Evolutionary conservation across 2,329 filamentous ascomycete species (phyloP).

Genomic region (Cordyceps pruinosa): DNA sequence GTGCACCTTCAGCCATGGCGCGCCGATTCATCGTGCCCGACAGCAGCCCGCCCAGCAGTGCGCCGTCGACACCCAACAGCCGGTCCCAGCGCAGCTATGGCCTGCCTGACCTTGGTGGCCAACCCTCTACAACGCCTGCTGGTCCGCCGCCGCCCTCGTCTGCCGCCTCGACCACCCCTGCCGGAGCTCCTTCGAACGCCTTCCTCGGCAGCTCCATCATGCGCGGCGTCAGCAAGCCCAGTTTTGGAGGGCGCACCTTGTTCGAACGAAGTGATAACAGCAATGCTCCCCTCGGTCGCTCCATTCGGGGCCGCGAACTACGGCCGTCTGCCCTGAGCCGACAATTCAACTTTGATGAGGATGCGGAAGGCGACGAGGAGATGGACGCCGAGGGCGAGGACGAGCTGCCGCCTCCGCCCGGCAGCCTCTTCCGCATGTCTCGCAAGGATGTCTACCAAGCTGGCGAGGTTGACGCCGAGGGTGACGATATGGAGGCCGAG

Average conservation of each 20-base stretch:
- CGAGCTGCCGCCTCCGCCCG: constrained; percentile 26
- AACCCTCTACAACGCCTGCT: constrained; percentile 47
- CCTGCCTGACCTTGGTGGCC: constrained; percentile 34
- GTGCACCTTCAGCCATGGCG: constrained; percentile 29
- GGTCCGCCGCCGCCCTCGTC: constrained; percentile 47
- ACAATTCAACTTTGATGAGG: constrained; percentile 30
- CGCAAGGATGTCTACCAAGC: constrained; percentile 6
- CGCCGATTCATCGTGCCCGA: constrained; percentile 36
- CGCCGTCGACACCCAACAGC: constrained; percentile 45
- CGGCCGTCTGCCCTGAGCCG: constrained; percentile 47
- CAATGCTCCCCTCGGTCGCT: constrained; percentile 41
- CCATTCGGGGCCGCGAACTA: constrained; percentile 34
- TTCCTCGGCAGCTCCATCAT: constrained; percentile 50
- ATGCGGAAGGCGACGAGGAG: constrained; percentile 23
- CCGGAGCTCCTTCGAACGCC: constrained; percentile 48
- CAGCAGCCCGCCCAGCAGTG: constrained; percentile 35
- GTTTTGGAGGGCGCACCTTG: constrained; percentile 32
- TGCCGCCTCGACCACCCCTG: constrained; percentile 48
- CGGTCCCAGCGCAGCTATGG: constrained; percentile 27
- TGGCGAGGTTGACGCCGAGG: constrained; percentile 21
- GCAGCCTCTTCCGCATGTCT: constrained; percentile 27
- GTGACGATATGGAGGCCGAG: constrained; percentile 28
- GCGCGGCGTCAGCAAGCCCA: constrained; percentile 34
- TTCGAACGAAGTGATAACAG: constrained; percentile 31
- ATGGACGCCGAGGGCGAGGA: constrained; percentile 29